phyloP scores from a whole-genome alignment of 1,284 basidiomycete species.

The Stygiomarasmius scandens region DNA sequence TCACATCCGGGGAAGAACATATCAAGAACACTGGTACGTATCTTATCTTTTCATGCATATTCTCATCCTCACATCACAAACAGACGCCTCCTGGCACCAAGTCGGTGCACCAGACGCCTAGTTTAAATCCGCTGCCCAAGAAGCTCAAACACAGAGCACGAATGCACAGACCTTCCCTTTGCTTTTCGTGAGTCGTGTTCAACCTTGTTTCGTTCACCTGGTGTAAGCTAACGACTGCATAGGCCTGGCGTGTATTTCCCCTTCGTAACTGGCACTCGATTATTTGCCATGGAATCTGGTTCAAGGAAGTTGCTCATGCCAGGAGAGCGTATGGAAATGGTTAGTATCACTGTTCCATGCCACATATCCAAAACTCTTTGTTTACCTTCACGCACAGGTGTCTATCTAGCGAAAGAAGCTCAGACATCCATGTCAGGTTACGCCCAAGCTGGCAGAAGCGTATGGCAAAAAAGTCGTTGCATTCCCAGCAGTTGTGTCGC shows the following conservation, averaged over 20 bases:
- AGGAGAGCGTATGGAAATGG: constrained; percentile 64
- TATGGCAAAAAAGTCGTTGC: constrained; percentile 53
- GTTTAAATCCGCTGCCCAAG: constrained; percentile 53
- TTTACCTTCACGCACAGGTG: constrained; percentile 39
- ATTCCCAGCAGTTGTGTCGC: constrained; percentile 51
- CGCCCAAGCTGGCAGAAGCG: constrained; percentile 29
- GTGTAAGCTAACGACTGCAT: neutral
- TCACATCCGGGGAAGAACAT: constrained; percentile 48
- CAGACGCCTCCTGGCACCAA: constrained; percentile 53
- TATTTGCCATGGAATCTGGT: constrained; percentile 67
- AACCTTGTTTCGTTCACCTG: neutral
- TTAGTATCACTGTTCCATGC: constrained; percentile 20
- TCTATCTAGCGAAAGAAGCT: constrained; percentile 65
- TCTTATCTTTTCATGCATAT: neutral
- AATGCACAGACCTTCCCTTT: constrained; percentile 53
- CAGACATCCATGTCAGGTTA: constrained; percentile 47
- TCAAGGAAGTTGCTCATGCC: constrained; percentile 51
- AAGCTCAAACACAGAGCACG: constrained; percentile 35
- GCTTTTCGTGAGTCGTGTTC: constrained; percentile 48
- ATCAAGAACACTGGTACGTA: constrained; percentile 52
- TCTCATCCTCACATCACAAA: neutral
- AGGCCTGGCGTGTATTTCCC: constrained; percentile 68
- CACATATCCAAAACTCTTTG: neutral
- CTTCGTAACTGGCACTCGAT: constrained; percentile 72
- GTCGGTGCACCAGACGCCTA: constrained; percentile 69